Conservation (phyloP, 345 rosid genomes). For the Citrus cavaleriei region DNA sequence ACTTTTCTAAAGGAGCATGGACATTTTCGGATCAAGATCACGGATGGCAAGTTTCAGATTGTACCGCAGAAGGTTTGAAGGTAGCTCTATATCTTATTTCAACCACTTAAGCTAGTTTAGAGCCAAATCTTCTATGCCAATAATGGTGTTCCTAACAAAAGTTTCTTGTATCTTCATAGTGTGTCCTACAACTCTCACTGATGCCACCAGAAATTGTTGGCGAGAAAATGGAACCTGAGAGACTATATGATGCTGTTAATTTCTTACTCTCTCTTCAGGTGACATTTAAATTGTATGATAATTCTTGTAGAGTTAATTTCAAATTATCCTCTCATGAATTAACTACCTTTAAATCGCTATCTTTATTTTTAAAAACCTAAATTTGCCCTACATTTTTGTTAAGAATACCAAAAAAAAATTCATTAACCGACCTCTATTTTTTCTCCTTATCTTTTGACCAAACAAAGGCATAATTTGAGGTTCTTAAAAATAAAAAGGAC, state of each 20-base stretch:
- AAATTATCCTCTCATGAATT: too few relatives aligned
- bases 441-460: too few relatives aligned
- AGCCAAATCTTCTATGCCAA: not conserved
- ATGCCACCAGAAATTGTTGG: constrained; percentile 51
- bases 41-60: constrained; percentile 18
- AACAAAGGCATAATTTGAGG: too few relatives aligned
- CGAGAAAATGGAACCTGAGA: constrained; percentile 39
- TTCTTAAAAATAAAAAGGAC: too few relatives aligned
- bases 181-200: constrained; percentile 41
- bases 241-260: constrained; percentile 55
- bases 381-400: too few relatives aligned
- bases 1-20: constrained; percentile 17
- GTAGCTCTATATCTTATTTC: constrained; percentile 31
- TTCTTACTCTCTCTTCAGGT: constrained; percentile 59
- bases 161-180: constrained; percentile 16
- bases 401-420: too few relatives aligned
- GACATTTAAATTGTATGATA: not conserved
- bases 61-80: constrained; percentile 15
- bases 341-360: too few relatives aligned
- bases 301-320: too few relatives aligned
- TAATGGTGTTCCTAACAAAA: constrained; percentile 9
- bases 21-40: constrained; percentile 19
- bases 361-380: too few relatives aligned
- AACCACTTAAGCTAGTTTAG: not conserved
- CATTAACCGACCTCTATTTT: too few relatives aligned